A percentile compares a stretch with the other conserved stretches of the same genome.
These are phyloP conservation scores for Komagataea norvegica DNA, from an alignment of 1,139 yeast genomes.

Conservation along the genomic window DNA sequence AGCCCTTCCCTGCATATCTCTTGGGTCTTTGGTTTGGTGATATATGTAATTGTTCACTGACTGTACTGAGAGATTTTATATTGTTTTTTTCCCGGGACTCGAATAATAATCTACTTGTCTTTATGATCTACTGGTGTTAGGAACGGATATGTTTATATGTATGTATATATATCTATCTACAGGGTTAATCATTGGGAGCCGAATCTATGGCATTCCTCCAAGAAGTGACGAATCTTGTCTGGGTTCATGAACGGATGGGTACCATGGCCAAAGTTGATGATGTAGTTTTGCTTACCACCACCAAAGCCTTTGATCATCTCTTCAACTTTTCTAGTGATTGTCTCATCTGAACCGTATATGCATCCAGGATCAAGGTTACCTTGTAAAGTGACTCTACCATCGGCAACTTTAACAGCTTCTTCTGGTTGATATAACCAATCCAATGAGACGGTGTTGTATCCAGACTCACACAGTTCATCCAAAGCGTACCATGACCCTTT, in stretches of 20 bases:
- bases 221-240: constrained; percentile 75
- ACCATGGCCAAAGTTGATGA: constrained; percentile 95
- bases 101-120: background rate
- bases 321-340: constrained; percentile 75
- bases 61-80: too few species aligned
- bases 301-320: constrained; percentile 87
- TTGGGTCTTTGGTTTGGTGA: background rate
- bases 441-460: constrained; percentile 81
- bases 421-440: constrained; percentile 90
- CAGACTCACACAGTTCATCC: constrained; percentile 77
- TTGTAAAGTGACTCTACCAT: constrained; percentile 81
- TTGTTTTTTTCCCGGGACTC: too few species aligned
- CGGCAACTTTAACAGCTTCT: constrained; percentile 75
- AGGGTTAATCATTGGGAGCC: constrained; percentile 40
- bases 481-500: constrained; percentile 98
- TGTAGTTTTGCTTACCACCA: constrained; percentile 86
- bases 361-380: constrained; percentile 96
- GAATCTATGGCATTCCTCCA: constrained; percentile 80
- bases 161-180: constrained; percentile 4
- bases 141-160: background rate
- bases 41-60: background rate
- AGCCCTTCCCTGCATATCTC: constrained; percentile 1
- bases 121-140: background rate
- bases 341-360: constrained; percentile 84
- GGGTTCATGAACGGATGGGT: constrained; percentile 98